Evolutionary conservation across 306 rosid species (phyloP), one percentile per base, ranked within the genome.

Genomic region (Comarum palustre): DNA sequence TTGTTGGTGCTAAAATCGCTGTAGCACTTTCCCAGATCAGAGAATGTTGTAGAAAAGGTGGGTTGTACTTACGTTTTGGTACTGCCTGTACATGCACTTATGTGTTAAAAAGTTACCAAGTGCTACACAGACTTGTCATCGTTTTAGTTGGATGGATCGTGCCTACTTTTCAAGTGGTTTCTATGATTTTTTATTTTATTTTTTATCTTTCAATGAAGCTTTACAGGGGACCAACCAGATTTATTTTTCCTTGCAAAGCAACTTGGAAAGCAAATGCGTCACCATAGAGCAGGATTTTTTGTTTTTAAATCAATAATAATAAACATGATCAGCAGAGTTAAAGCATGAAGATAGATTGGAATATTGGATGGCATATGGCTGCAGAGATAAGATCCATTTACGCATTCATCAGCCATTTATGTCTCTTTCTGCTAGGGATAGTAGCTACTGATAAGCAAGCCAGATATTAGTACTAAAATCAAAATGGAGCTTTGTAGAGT

Each of bases 1-100:
- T 51, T 70, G 72, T 87, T 43, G 98, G 97, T 45, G 83, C 98
- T 71, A 71, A 84, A 78, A 85, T 93, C 75, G 82, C 94, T 24
- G 90, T 80, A 14, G 90, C 96, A 80, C 94, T 93, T 79, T 76
- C 87, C 50, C 73, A 71, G 52, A 80, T 84, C 17, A 86, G 91
- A 68, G 81, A 82, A 75, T 59, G 66, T 48, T 20, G 76, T 68
- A 71, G 75, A 57, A 52, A 78, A 82, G 88, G 87, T 82, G 25
- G 57, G 59, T 4, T 22, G 6, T 14, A 38, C 60, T 38, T 48
- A 19, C 15, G 17, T n/a, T 5, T 52, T 38, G 10, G 41, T 38
- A 38, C 41, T 68, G 43, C 58, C 19, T 12, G 14, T 6, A 39
- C 22, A 52, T 36, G 51, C 59, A 7, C 36, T 31, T n/a, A 34